These are phyloP conservation scores for Colletotrichum limetticola DNA, from an alignment of 2,329 filamentous ascomycete genomes.

Conservation along the genomic window DNA sequence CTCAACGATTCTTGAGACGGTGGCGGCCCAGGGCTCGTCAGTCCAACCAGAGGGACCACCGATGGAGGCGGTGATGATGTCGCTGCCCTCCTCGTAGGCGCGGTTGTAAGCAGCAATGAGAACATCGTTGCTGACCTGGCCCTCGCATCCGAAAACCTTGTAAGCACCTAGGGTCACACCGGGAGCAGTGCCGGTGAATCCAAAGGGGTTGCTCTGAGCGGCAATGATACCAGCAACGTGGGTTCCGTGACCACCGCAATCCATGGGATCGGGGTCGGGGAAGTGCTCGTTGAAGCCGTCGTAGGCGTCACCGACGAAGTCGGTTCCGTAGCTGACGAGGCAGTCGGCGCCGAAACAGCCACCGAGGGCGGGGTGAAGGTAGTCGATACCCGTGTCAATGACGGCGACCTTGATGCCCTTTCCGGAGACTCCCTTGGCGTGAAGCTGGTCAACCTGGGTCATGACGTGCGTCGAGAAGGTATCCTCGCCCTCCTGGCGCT, in stretches of 20 bases:
- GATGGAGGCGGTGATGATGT: slow-evolving; percentile 67
- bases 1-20: slow-evolving; percentile 63
- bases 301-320: slow-evolving; percentile 68
- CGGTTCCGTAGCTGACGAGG: slow-evolving; percentile 66
- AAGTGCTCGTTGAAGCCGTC: slow-evolving; percentile 48
- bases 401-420: slow-evolving; percentile 64
- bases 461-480: slow-evolving; percentile 62
- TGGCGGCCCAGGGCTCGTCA: slow-evolving; percentile 61
- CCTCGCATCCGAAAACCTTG: slow-evolving; percentile 67
- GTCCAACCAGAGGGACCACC: slow-evolving; percentile 63
- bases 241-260: slow-evolving; percentile 69
- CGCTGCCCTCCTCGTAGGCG: slow-evolving; percentile 68
- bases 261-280: slow-evolving; percentile 64
- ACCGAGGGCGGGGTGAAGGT: slow-evolving; percentile 71
- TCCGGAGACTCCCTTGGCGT: slow-evolving; percentile 58
- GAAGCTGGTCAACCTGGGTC: slow-evolving; percentile 66
- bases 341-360: slow-evolving; percentile 71
- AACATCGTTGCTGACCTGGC: slow-evolving; percentile 63
- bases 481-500: slow-evolving; percentile 43
- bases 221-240: slow-evolving; percentile 73
- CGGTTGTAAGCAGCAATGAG: slow-evolving; percentile 69
- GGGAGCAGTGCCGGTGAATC: slow-evolving; percentile 68
- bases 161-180: slow-evolving; percentile 67
- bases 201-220: slow-evolving; percentile 62
- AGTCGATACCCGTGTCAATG: slow-evolving; percentile 69